phyloP scores from a whole-genome alignment of 2,329 filamentous ascomycete species.

The Penicillium sclerotigenum region DNA sequence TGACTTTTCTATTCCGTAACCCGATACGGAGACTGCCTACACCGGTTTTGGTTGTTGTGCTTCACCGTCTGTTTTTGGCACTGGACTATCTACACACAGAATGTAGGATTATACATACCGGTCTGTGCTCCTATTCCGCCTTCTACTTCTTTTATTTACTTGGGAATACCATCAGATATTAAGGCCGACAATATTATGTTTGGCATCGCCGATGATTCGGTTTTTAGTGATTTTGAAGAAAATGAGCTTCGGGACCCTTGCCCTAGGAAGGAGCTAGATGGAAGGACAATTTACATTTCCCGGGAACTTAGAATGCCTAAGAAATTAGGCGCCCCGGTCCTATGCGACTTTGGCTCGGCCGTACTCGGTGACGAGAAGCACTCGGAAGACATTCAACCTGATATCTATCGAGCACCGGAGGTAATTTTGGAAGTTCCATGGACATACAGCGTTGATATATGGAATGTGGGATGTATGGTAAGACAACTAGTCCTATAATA shows the following conservation, averaged over 20 bases:
- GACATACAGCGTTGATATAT: slow-evolving; percentile 51
- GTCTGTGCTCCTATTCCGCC: neutral
- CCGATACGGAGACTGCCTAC: slow-evolving; percentile 35
- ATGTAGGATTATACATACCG: slow-evolving; percentile 12
- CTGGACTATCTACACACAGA: slow-evolving; percentile 17
- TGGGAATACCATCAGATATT: slow-evolving; percentile 35
- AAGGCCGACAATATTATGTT: slow-evolving; percentile 51
- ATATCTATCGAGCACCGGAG: slow-evolving; percentile 42
- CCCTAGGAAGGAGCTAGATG: slow-evolving; percentile 44
- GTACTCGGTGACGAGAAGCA: slow-evolving; percentile 38
- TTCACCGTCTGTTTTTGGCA: slow-evolving; percentile 15
- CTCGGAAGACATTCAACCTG: slow-evolving; percentile 27
- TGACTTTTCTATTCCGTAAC: slow-evolving; percentile 42
- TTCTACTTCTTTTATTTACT: neutral
- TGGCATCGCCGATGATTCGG: slow-evolving; percentile 40
- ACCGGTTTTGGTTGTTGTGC: slow-evolving; percentile 4
- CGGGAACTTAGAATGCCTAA: slow-evolving; percentile 37
- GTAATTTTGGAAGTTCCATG: slow-evolving; percentile 49
- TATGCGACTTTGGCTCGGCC: slow-evolving; percentile 53
- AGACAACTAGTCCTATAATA: slow-evolving; percentile 17
- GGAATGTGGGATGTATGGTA: slow-evolving; percentile 54
- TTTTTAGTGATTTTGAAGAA: slow-evolving; percentile 43
- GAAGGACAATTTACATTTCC: slow-evolving; percentile 45
- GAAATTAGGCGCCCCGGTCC: slow-evolving; percentile 34
- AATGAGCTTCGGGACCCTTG: slow-evolving; percentile 26